Evolutionary conservation across 305 asterid genomes (phyloP).

Genomic region (Fraxinus sp.): DNA sequence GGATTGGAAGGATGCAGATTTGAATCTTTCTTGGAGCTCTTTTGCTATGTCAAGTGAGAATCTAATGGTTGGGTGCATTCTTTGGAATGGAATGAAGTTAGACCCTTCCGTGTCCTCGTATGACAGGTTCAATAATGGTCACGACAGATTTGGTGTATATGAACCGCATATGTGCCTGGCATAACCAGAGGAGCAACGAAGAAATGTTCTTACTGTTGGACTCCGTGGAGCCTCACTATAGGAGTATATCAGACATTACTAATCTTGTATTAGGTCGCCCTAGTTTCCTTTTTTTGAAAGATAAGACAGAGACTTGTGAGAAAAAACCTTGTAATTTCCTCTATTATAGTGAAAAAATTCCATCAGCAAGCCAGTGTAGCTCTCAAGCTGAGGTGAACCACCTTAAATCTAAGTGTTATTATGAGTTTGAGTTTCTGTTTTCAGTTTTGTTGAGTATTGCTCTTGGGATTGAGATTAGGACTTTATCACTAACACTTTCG

Average conservation of each 20-base stretch:
- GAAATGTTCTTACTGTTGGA: background rate
- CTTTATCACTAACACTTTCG: background rate
- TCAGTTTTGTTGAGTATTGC: conserved; percentile 2
- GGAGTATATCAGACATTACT: background rate
- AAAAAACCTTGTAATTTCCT: background rate
- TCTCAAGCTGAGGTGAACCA: background rate
- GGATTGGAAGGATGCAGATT: background rate
- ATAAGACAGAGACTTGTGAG: background rate
- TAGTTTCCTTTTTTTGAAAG: background rate
- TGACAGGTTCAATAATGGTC: background rate
- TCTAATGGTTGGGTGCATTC: background rate
- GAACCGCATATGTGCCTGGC: background rate
- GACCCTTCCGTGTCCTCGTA: background rate
- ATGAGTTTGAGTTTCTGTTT: background rate
- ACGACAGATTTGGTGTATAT: background rate
- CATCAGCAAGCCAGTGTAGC: background rate
- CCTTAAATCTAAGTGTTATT: background rate
- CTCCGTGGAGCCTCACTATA: background rate
- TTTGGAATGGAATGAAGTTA: background rate
- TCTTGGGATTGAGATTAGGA: background rate
- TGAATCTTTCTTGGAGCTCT: background rate
- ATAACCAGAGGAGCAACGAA: background rate
- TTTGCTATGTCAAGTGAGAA: background rate
- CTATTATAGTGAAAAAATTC: background rate
- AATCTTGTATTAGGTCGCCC: background rate